Evolutionary conservation across 176 grass and related monocot genomes (phyloP), one percentile per base, ranked within the genome.

Genomic region (Tuctoria greenei): DNA sequence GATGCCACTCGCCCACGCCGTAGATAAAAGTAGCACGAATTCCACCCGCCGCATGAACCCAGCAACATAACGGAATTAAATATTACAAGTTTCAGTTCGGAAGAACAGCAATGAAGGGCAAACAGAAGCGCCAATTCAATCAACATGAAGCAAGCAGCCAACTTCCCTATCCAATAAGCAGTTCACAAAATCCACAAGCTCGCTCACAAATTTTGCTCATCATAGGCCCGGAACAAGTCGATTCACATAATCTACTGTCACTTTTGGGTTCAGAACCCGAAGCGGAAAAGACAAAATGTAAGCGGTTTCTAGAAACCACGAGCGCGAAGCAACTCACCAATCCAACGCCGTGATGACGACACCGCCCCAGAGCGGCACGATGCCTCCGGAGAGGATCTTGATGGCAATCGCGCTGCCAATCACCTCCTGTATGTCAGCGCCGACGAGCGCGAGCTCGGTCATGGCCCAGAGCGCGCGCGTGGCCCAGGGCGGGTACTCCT

Each of bases 351-450:
- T 93, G 68, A 97, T 89, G 83, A 97, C 77, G 38, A 97, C 93
- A 5, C 93, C 90, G 40, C 73, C 93, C 93, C 90, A 97, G 64
- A 97, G 90, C 60, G 93, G 90, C 24, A 97, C 87, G 34, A 28
- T 57, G 62, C 93, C 90, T 0, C 73, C 88, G 18, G 88, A 93
- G 23, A 93, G 93, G 31, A 93, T 92, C 79, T 90, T 97, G 72
- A 93, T 97, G 73, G 93, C 90, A 81, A 97, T 97, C 47, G 90
- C 88, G 69, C 93, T 97, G 70, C 93, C 90, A 67, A 97, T 93
- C 76, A 97, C 93, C 85, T 97, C 90, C 80, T 97, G 93, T 28
- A 97, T 97, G 75, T 97, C 90, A 42, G 93, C 85, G 17, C 90
- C 90, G 62, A 97, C 91, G 36, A 97, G 85, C 4, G 90, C 93